Evolutionary conservation across 331 rosid species (phyloP).

Genomic region (Rhamnella rubrinervis): DNA sequence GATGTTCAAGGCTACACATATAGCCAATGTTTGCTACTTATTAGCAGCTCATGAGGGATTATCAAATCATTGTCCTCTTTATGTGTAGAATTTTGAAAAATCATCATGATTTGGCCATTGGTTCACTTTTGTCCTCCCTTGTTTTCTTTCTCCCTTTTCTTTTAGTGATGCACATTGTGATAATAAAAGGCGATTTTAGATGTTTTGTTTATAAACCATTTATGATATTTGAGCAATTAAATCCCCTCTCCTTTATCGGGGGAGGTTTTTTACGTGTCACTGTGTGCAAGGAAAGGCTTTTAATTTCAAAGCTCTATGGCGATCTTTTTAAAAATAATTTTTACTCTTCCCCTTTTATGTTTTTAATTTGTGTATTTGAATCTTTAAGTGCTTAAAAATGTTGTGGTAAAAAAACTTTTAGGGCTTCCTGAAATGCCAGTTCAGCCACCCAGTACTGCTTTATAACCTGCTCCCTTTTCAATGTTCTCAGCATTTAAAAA

Average conservation of each 20-base stretch:
- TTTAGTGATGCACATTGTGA: background rate
- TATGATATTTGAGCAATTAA: background rate
- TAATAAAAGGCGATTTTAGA: background rate
- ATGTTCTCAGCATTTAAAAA: constrained; percentile 47
- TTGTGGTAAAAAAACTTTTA: constrained; percentile 61
- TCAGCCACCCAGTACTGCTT: constrained; percentile 27
- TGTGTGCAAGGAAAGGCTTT: background rate
- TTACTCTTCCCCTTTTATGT: background rate
- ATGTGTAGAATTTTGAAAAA: background rate
- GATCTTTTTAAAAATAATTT: background rate
- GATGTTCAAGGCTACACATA: too few species aligned
- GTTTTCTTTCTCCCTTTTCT: too few species aligned
- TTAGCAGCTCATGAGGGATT: background rate
- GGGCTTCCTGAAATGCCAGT: constrained; percentile 57
- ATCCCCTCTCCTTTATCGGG: background rate
- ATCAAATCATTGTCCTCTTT: background rate
- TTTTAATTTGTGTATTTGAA: background rate
- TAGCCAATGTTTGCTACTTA: background rate
- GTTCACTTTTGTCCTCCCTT: background rate
- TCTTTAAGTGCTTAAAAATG: constrained; percentile 55
- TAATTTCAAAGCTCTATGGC: background rate
- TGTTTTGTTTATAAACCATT: too few species aligned
- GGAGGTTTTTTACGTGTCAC: constrained; percentile 1
- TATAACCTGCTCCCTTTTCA: constrained; percentile 55
- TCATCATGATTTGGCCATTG: background rate